Percentiles rank a stretch among this genome's conserved stretches.
These are phyloP conservation scores for Starmerella floris DNA, from an alignment of 805 yeast genomes.

Conservation along the genomic window DNA sequence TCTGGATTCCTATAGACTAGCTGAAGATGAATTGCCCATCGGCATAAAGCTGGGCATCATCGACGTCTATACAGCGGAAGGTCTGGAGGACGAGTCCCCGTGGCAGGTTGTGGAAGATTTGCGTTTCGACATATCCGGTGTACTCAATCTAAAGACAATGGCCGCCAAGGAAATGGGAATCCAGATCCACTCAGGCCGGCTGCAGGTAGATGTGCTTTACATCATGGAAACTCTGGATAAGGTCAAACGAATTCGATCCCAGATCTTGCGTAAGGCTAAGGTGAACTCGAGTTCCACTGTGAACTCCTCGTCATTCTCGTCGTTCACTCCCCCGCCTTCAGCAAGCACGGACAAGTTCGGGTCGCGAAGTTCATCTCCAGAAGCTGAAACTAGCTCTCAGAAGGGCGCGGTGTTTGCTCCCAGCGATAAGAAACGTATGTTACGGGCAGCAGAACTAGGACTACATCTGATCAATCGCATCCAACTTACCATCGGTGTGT, in stretches of 20 bases:
- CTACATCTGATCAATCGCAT: slow-evolving; percentile 29
- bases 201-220: slow-evolving; percentile 20
- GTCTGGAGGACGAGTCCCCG: slow-evolving; percentile 24
- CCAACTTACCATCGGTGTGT: slow-evolving; percentile 26
- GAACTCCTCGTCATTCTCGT: neutral
- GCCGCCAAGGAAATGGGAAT: slow-evolving; percentile 26
- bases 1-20: slow-evolving; percentile 24
- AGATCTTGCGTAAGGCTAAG: neutral
- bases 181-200: slow-evolving; percentile 23
- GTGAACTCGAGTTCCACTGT: neutral
- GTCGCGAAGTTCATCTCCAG: neutral
- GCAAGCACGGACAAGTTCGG: neutral
- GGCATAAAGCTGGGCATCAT: slow-evolving; percentile 19
- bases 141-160: slow-evolving; percentile 23
- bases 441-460: slow-evolving; percentile 3
- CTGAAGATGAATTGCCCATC: slow-evolving; percentile 25
- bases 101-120: slow-evolving; percentile 25
- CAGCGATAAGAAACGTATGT: slow-evolving; percentile 9
- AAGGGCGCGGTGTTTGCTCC: slow-evolving; percentile 3
- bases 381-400: slow-evolving; percentile 2
- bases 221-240: slow-evolving; percentile 15
- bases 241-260: slow-evolving; percentile 7
- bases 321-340: neutral
- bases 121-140: slow-evolving; percentile 24
- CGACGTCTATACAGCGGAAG: slow-evolving; percentile 25